phyloP scores from a whole-genome alignment of 495 filamentous ascomycete genomes.

The Xylaria acuta region DNA sequence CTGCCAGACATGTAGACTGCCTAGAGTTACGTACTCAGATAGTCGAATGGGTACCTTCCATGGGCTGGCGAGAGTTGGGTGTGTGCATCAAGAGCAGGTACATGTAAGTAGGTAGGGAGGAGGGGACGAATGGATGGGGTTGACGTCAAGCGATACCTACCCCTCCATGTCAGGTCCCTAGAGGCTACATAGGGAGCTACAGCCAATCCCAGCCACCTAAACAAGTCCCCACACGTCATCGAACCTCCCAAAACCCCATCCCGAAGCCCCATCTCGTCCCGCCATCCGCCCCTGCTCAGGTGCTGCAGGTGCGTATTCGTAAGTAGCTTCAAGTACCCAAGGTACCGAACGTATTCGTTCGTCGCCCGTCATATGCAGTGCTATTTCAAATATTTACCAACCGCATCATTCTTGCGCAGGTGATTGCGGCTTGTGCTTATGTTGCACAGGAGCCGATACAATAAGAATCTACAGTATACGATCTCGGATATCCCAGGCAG shows the following conservation, averaged over 20 bases:
- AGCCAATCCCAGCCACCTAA: not conserved
- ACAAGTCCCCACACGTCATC: constrained; percentile 36
- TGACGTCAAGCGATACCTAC: constrained; percentile 17
- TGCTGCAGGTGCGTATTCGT: constrained; percentile 2
- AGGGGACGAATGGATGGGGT: not conserved
- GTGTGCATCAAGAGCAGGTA: not conserved
- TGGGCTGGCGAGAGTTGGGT: not conserved
- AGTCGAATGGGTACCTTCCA: not conserved
- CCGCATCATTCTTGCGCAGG: not conserved
- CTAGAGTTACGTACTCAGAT: not conserved
- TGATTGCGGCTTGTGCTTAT: not conserved
- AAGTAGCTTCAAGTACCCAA: not conserved
- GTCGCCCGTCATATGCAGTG: not conserved
- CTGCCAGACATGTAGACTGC: not conserved
- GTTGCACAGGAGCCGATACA: not conserved
- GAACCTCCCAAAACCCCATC: constrained; percentile 6
- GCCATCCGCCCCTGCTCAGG: not conserved
- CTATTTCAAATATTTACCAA: not conserved
- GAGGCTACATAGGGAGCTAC: not conserved
- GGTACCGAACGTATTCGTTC: not conserved
- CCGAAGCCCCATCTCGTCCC: not conserved
- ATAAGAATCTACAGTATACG: not conserved
- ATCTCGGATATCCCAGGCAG: not conserved
- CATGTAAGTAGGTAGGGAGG: not conserved
- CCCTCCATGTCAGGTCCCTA: constrained; percentile 19